Evolutionary conservation across 345 rosid species (phyloP), one percentile per base, ranked within the genome.

Genomic region (Eucalyptus cloeziana): DNA sequence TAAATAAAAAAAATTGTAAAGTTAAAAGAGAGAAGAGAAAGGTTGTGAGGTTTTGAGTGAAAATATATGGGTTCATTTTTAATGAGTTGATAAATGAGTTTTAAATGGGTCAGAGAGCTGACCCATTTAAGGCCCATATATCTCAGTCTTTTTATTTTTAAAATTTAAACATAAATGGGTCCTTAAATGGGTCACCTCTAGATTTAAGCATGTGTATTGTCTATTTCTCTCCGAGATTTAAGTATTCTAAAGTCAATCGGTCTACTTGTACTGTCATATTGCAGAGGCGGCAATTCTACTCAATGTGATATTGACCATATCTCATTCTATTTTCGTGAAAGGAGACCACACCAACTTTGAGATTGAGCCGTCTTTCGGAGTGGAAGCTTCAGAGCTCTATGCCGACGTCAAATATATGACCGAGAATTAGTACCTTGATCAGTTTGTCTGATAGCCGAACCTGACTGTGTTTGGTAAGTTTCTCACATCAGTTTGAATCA

Each of bases 331-430:
- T 21, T 86, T 71, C 5, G 81, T 89, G 56, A 51, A 67, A 25
- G 88, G 90, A 37, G 88, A 86, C n/a, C 81, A 86, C 4, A 86
- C 88, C 24, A 89, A 89, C 90, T 89, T 86, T 21, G 88, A 76
- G 52, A 86, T 89, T 49, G 80, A 86, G 86, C 56, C 56, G 8
- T 86, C 86, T 2, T 71, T 86, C n/a, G 79, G 88, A 30, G 90
- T 86, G 22, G 90, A 89, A 88, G 90, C 90, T 14, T 71, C 80
- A 27, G 88, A 76, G 47, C 90, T 89, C 47, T 89, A 89, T 56
- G 88, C 62, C 2, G 86, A 89, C 13, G 33, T 86, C 43, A 89
- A 89, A 47, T 76, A 86, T 86, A 71, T 37, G 22, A 86, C 86
- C 3, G 86, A 86, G 30, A 76, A 89, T 16, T 27, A 22, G 7